Conservation (phyloP, 2,329 filamentous ascomycete species). For the Dendryphion nanum region DNA sequence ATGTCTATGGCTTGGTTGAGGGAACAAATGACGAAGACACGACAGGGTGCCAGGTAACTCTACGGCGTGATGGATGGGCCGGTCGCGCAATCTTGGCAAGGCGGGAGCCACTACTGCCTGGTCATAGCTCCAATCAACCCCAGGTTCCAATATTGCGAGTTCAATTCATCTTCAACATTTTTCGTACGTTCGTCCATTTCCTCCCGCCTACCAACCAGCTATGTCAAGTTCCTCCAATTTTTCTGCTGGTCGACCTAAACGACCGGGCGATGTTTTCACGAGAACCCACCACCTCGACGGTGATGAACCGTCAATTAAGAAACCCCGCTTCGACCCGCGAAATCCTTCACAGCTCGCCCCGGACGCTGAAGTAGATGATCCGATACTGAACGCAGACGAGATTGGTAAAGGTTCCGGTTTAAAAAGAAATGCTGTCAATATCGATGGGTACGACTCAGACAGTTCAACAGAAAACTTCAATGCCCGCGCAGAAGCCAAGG, state of each 20-base stretch:
- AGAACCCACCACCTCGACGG: slow-evolving; percentile 67
- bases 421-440: slow-evolving; percentile 90
- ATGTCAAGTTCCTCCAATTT: slow-evolving; percentile 32
- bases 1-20: too few species aligned
- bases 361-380: slow-evolving; percentile 67
- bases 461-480: slow-evolving; percentile 89
- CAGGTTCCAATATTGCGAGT: not conserved
- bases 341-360: slow-evolving; percentile 91
- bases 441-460: slow-evolving; percentile 96
- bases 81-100: slow-evolving; percentile 9
- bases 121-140: not conserved
- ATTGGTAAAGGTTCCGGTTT: slow-evolving; percentile 74
- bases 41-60: slow-evolving; percentile 13
- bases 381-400: slow-evolving; percentile 84
- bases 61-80: slow-evolving; percentile 20
- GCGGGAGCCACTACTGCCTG: not conserved
- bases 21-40: slow-evolving; percentile 15
- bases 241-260: slow-evolving; percentile 64
- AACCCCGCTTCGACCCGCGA: slow-evolving; percentile 88
- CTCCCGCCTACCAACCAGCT: not conserved
- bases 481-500: slow-evolving; percentile 63
- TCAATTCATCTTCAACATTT: not conserved
- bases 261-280: slow-evolving; percentile 69
- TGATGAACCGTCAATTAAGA: slow-evolving; percentile 60
- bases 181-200: not conserved